Evolutionary conservation across 2,329 filamentous ascomycete species (phyloP).

Genomic region (Zasmidium cellare): DNA sequence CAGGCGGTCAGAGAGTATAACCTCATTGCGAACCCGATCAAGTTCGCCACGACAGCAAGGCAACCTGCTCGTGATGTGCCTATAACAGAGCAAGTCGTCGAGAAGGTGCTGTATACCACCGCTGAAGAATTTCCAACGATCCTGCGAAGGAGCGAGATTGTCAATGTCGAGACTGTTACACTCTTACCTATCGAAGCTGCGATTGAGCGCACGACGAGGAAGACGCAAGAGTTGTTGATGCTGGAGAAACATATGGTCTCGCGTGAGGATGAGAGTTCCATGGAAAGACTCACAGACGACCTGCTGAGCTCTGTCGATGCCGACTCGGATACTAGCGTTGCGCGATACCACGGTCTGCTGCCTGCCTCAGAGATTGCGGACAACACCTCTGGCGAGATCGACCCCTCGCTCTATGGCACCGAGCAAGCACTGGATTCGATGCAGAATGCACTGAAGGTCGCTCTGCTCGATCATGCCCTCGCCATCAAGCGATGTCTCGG

Average conservation of each 20-base stretch:
- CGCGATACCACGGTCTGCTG: constrained; percentile 73
- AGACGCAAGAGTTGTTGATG: constrained; percentile 78
- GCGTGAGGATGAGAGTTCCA: constrained; percentile 62
- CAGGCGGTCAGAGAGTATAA: constrained; percentile 84
- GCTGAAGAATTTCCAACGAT: constrained; percentile 90
- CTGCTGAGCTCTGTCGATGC: constrained; percentile 75
- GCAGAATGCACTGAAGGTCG: constrained; percentile 79
- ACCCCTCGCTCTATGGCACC: constrained; percentile 23
- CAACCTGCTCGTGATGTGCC: constrained; percentile 64
- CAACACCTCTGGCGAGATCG: constrained; percentile 41
- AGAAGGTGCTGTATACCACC: constrained; percentile 82
- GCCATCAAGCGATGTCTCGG: constrained; percentile 79
- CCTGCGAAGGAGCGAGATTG: constrained; percentile 80
- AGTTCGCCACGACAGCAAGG: constrained; percentile 75
- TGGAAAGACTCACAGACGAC: constrained; percentile 70
- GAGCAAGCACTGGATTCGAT: constrained; percentile 53
- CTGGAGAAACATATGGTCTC: constrained; percentile 68
- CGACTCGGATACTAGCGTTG: constrained; percentile 72
- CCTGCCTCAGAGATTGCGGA: constrained; percentile 48
- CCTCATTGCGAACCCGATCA: constrained; percentile 72
- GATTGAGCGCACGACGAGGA: constrained; percentile 83
- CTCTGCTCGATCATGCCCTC: constrained; percentile 84
- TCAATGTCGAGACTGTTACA: constrained; percentile 64
- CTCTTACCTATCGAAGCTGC: constrained; percentile 81
- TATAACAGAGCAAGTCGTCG: constrained; percentile 70